These are phyloP conservation scores for Candida peoriensis DNA, from an alignment of 805 yeast species.

Conservation along the genomic window DNA sequence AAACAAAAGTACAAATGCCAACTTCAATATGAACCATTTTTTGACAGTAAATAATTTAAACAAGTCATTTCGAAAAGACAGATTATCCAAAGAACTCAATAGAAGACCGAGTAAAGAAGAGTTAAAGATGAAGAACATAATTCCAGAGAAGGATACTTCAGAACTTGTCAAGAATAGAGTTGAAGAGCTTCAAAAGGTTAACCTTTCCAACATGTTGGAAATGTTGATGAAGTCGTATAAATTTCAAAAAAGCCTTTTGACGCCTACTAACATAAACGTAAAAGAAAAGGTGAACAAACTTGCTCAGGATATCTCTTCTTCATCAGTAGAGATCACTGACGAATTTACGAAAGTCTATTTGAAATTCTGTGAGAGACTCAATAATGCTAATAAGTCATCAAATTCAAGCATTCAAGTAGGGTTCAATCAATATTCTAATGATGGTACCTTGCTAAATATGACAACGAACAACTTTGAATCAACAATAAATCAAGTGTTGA, in stretches of 20 bases:
- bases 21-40: constrained; percentile 7
- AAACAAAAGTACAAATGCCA: not conserved
- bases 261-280: not conserved
- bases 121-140: constrained; percentile 16
- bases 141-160: constrained; percentile 6
- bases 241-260: constrained; percentile 7
- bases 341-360: constrained; percentile 6
- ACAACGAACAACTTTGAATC: not conserved
- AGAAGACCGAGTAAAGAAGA: constrained; percentile 18
- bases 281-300: not conserved
- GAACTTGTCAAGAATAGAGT: constrained; percentile 7
- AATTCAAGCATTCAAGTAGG: not conserved
- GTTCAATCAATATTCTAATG: not conserved
- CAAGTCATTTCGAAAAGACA: constrained; percentile 16
- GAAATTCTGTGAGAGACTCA: constrained; percentile 3
- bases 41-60: constrained; percentile 6
- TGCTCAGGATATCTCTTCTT: not conserved
- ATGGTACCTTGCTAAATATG: not conserved
- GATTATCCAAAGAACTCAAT: constrained; percentile 14
- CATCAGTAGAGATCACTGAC: constrained; percentile 3
- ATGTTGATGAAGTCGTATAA: constrained; percentile 12
- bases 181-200: constrained; percentile 11
- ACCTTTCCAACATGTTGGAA: constrained; percentile 15
- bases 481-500: constrained; percentile 5
- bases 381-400: not conserved